Conservation (phyloP, 495 filamentous ascomycete species). For the Lasiosphaeria ovina region DNA sequence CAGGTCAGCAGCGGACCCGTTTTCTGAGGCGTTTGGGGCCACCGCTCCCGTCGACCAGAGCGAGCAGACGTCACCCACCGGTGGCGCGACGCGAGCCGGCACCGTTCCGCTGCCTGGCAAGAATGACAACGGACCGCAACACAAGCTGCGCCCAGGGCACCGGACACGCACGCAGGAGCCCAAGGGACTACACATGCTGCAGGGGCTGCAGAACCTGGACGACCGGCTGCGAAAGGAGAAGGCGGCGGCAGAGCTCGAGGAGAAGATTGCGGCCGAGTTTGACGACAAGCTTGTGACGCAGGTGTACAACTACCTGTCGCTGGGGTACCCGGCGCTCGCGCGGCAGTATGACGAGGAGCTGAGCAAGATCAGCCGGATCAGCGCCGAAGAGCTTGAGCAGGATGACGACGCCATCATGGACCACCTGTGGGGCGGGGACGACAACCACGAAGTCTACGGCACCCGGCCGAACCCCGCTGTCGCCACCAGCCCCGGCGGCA, state of each 20-base stretch:
- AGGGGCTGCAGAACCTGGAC: slow-evolving; percentile 46
- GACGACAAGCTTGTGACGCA: slow-evolving; percentile 85
- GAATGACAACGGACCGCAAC: slow-evolving; percentile 11
- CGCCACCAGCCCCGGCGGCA: slow-evolving; percentile 8
- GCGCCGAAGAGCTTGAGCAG: slow-evolving; percentile 61
- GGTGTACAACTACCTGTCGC: slow-evolving; percentile 91
- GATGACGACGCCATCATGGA: slow-evolving; percentile 67
- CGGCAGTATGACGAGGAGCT: slow-evolving; percentile 80
- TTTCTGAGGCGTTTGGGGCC: slow-evolving; percentile 34
- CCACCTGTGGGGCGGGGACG: slow-evolving; percentile 52
- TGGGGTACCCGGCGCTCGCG: slow-evolving; percentile 84
- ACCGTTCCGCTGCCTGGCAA: slow-evolving; percentile 3
- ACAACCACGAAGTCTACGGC: slow-evolving; percentile 10
- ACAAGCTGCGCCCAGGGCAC: slow-evolving; percentile 24
- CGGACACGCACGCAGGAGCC: slow-evolving; percentile 29
- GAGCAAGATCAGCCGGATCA: slow-evolving; percentile 68
- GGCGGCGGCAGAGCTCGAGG: slow-evolving; percentile 47
- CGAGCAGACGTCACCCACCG: slow-evolving; percentile 26
- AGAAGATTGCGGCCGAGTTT: slow-evolving; percentile 64
- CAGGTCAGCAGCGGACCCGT: slow-evolving; percentile 33
- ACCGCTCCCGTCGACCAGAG: slow-evolving; percentile 22
- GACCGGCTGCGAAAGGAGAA: slow-evolving; percentile 49
- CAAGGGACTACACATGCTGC: slow-evolving; percentile 47
- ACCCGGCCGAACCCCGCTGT: slow-evolving; percentile 27
- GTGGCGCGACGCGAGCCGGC: slow-evolving; percentile 9